Base-by-base conservation (phyloP, 495 filamentous ascomycete genomes). In the Aspergillus funiculosus region DNA sequence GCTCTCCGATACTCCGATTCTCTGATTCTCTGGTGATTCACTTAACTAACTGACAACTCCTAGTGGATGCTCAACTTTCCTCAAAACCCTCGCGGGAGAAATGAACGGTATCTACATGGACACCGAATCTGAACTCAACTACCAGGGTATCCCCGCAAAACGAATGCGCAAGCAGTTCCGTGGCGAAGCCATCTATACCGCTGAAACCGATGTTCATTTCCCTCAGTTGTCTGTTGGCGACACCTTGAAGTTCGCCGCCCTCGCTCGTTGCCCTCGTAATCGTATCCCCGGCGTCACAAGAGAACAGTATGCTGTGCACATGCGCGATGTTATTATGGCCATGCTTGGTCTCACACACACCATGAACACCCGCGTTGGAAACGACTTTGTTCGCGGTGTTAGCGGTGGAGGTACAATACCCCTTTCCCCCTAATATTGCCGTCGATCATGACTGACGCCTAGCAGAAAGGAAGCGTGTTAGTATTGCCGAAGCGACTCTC, bases 351-450 rank as follows among this genome's bases (percentile, higher is more conserved):
- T 77, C 0, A 67, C 78, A 5, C 71, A 83, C 34, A 73, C 74
- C 6, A 81, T 83, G 37, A 70, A 72, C 52, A 71, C 69, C 18
- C 52, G 50, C 34, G 69, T 72, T 70, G 88, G 88, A 34, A 89
- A 91, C 63, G 85, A 89, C 10, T 87, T 86, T 53, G 72, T 92
- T 35, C 86, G 89, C 22, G 89, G 89, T 60, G 79, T 94, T 18
- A 85, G 80, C 21, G 89, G 89, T 51, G 89, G 89, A 47, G 89
- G n/a, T n/a, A n/a, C n/a, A n/a, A n/a, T n/a, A n/a, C n/a, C n/a
- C n/a, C n/a, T n/a, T n/a, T n/a, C n/a, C n/a, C n/a, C n/a, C n/a
- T n/a, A n/a, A n/a, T n/a, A n/a, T n/a, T n/a, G n/a, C n/a, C n/a
- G n/a, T n/a, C n/a, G n/a, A n/a, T n/a, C n/a, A n/a, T n/a, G n/a